These are phyloP conservation scores for Trichosporon ovoides DNA, from an alignment of 1,284 basidiomycete species.

Conservation along the genomic window DNA sequence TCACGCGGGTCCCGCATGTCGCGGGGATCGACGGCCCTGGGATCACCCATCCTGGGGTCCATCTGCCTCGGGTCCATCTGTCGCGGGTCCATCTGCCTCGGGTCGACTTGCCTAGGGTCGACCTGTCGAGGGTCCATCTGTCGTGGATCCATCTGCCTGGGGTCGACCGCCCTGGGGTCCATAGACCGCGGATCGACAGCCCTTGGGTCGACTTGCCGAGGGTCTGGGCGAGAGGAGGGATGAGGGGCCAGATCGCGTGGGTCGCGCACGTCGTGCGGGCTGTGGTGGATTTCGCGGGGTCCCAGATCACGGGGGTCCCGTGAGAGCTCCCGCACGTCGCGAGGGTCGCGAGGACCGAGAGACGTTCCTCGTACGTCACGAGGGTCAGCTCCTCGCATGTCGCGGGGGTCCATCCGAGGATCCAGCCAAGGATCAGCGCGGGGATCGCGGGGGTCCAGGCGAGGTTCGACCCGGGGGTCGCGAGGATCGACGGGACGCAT, in stretches of 20 bases:
- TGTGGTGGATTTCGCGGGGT: background rate
- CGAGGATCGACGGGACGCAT: background rate
- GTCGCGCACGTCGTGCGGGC: slow-evolving; percentile 5
- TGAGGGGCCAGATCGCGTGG: background rate
- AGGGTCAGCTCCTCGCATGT: slow-evolving; percentile 1
- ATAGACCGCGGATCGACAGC: background rate
- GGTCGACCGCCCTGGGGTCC: background rate
- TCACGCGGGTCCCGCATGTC: slow-evolving; percentile 2
- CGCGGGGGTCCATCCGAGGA: slow-evolving; percentile 1
- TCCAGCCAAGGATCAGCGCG: background rate
- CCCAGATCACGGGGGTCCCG: background rate
- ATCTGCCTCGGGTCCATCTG: background rate
- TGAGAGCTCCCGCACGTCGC: slow-evolving; percentile 5
- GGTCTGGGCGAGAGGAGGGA: background rate
- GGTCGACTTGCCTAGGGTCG: too few species aligned
- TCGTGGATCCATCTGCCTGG: too few species aligned
- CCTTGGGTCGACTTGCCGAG: background rate
- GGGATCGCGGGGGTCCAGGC: slow-evolving; percentile 5
- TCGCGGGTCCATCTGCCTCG: too few species aligned
- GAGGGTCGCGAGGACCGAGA: slow-evolving; percentile 8
- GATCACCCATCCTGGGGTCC: slow-evolving; percentile 2
- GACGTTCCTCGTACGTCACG: background rate
- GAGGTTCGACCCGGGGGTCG: background rate
- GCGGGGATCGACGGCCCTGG: background rate
- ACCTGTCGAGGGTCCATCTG: too few species aligned